Percentiles rank a stretch among this genome's conserved stretches.
These are phyloP conservation scores for Lentinus brumalis DNA, from an alignment of 768 basidiomycete genomes.

Conservation along the genomic window DNA sequence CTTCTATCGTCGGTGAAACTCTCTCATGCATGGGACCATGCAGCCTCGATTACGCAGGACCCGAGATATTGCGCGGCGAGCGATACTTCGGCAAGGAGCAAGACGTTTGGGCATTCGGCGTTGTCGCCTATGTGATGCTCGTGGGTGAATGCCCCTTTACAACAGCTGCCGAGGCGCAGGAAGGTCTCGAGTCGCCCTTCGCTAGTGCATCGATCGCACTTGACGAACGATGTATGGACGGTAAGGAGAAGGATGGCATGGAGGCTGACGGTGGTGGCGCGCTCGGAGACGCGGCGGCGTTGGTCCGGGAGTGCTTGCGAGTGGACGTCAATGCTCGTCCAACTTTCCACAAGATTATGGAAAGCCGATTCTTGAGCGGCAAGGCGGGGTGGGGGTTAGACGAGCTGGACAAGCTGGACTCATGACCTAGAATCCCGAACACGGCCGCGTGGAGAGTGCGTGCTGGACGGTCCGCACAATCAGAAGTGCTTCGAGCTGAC, in stretches of 20 bases:
- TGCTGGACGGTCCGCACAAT: slow-evolving; percentile 13
- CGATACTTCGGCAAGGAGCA: slow-evolving; percentile 95
- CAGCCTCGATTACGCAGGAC: slow-evolving; percentile 92
- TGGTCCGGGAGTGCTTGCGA: slow-evolving; percentile 83
- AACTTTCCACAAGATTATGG: slow-evolving; percentile 79
- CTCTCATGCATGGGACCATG: slow-evolving; percentile 22
- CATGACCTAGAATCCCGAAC: slow-evolving; percentile 10
- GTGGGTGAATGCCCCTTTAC: slow-evolving; percentile 91
- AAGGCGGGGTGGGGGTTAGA: slow-evolving; percentile 67
- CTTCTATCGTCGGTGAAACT: slow-evolving; percentile 5
- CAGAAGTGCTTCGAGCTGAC: slow-evolving; percentile 17
- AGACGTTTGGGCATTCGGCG: slow-evolving; percentile 98
- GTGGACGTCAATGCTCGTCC: slow-evolving; percentile 80
- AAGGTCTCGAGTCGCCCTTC: slow-evolving; percentile 75
- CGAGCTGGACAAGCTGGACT: slow-evolving; percentile 17
- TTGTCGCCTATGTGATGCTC: slow-evolving; percentile 93
- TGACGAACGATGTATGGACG: slow-evolving; percentile 80
- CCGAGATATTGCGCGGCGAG: slow-evolving; percentile 94
- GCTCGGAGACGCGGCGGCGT: slow-evolving; percentile 80
- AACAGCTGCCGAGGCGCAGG: slow-evolving; percentile 89
- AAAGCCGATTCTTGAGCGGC: slow-evolving; percentile 81
- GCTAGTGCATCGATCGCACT: slow-evolving; percentile 74
- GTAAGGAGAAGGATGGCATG: slow-evolving; percentile 69
- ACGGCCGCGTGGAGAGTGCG: slow-evolving; percentile 22
- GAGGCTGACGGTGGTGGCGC: slow-evolving; percentile 84